phyloP scores from a whole-genome alignment of 306 rosid genomes.

The Ormosia semicastrata region DNA sequence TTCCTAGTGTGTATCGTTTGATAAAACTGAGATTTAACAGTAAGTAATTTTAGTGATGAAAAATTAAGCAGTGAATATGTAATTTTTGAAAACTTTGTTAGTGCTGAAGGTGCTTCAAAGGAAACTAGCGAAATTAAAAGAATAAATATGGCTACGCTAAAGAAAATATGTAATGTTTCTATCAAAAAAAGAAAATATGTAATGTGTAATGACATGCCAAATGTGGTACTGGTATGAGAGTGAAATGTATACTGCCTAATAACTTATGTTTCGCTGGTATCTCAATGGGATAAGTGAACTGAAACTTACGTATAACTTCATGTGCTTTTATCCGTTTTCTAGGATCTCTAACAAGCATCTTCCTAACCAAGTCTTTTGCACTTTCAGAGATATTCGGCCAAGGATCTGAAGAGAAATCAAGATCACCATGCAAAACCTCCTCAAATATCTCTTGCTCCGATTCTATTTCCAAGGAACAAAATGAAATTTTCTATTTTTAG shows the following conservation, averaged over 20 bases:
- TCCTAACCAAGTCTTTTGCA: slow-evolving; percentile 74
- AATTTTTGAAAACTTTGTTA: not conserved
- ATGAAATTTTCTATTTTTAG: not conserved
- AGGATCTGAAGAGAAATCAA: slow-evolving; percentile 76
- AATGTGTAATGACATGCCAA: not conserved
- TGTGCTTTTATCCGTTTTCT: slow-evolving; percentile 59
- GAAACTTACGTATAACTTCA: slow-evolving; percentile 75
- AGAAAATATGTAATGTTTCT: not conserved
- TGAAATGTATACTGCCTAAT: not conserved
- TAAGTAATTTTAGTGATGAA: not conserved
- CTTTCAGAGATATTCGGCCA: slow-evolving; percentile 78
- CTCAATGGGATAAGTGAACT: not conserved
- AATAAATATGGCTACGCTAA: not conserved
- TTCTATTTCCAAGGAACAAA: slow-evolving; percentile 44
- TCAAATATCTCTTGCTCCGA: slow-evolving; percentile 62
- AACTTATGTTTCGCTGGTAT: not conserved
- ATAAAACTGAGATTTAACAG: not conserved
- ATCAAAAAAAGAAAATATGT: not conserved
- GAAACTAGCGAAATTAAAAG: not conserved
- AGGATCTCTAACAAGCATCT: slow-evolving; percentile 76
- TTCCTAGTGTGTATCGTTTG: not conserved
- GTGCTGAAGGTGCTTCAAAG: not conserved
- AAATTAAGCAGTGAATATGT: not conserved
- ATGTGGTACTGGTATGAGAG: too few species aligned
- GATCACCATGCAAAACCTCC: slow-evolving; percentile 64